Base-by-base conservation (phyloP, 2,329 filamentous ascomycete genomes). In the Aureobasidium subglaciale region DNA sequence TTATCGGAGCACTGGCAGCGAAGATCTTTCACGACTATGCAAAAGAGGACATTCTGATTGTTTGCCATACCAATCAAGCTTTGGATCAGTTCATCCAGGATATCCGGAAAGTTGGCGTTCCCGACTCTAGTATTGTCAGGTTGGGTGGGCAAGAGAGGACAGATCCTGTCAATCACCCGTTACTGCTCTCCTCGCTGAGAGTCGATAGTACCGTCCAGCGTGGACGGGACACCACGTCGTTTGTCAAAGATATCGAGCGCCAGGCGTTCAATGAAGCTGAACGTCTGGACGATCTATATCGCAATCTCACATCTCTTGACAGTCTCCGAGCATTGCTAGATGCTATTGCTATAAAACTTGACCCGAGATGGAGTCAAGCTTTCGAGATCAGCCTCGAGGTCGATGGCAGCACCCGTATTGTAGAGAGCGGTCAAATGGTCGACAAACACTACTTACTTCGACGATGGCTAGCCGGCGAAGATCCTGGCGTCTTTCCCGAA, bases 81-180 rank as follows among this genome's bases (percentile, higher is more conserved):
- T 65, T 80, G 0, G 78, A 81, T 43, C 77, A 81, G 59, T 73
- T 87, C 0, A 70, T 87, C 0, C 78, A 86, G 59, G 78, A 85
- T 56, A 65, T 87, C 0, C 58, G 24, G 2, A 52, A 32, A 32
- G 16, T 52, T 2, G 48, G 35, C 6, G 32, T 52, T 11, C 8
- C 20, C 2, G 25, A 30, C 2, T 30, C 34, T 6, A 15, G 41
- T 7, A 41, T 53, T 16, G 49, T 42, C 8, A 41, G 49, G 4
- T 29, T 53, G n/a, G 37, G 49, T 18, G 25, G 24, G 5, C n/a
- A 16, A 18, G 34, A 52, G 8, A 32, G 35, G 16, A 52, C 48
- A 5, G 48, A 52, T 18, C 35, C 48, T 29, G 35, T 25, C 18
- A 52, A 52, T 9, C 34, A 41, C n/a, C 13, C 25, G 40, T 8